These are phyloP conservation scores for Onygena corvina DNA, from an alignment of 2,329 filamentous ascomycete species.

Conservation along the genomic window DNA sequence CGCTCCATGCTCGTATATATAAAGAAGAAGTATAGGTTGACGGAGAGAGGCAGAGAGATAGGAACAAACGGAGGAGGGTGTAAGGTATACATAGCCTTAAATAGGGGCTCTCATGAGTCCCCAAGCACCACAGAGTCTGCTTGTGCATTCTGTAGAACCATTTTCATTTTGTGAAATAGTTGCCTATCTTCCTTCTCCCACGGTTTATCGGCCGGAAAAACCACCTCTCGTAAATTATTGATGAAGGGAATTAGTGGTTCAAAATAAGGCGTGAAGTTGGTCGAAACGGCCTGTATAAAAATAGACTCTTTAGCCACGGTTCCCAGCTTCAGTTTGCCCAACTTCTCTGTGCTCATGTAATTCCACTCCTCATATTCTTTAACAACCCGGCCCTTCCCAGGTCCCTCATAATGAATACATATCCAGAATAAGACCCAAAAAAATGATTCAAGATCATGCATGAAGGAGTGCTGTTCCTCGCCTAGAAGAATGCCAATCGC, in stretches of 20 bases:
- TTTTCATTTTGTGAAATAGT: no score
- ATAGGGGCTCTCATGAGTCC: no score
- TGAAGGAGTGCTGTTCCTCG: conserved; percentile 34
- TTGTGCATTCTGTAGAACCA: no score
- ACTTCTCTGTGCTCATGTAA: conserved; percentile 14
- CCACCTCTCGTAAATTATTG: conserved; percentile 27
- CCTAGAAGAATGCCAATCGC: conserved; percentile 34
- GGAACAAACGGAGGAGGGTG: no score
- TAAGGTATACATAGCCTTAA: no score
- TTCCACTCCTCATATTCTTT: conserved; percentile 19
- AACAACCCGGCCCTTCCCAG: conserved; percentile 15
- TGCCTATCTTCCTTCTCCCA: no score
- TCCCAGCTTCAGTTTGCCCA: conserved; percentile 19
- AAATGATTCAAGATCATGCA: conserved; percentile 41
- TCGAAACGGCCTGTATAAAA: conserved; percentile 19
- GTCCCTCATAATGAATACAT: conserved; percentile 32
- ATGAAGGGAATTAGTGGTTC: conserved; percentile 29
- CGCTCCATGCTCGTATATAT: no score
- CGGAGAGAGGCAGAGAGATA: no score
- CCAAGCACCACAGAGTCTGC: no score
- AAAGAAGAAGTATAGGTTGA: no score
- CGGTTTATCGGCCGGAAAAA: conserved; percentile 25
- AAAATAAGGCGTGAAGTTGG: conserved; percentile 21
- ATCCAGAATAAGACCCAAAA: conserved; percentile 41
- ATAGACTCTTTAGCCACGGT: conserved; percentile 18